These are phyloP conservation scores for Coemansia sp. DNA, from an alignment of 192 early-diverging fungal species.

Conservation along the genomic window DNA sequence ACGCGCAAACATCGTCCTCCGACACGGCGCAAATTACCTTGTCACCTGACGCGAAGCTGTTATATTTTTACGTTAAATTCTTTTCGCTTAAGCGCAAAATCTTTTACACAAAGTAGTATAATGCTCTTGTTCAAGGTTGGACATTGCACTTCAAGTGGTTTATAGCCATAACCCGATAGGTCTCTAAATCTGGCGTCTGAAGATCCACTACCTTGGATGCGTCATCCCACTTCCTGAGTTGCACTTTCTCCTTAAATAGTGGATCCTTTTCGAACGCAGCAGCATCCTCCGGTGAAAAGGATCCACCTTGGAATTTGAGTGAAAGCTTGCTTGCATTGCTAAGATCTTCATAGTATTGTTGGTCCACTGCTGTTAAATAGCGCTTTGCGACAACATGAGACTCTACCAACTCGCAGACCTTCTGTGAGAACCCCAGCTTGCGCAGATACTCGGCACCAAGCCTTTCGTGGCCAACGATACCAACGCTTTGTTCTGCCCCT, in stretches of 20 bases:
- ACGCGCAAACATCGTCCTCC: too few relatives aligned
- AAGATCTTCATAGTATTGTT: constrained; percentile 49
- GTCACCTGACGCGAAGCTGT: too few relatives aligned
- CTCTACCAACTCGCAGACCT: constrained; percentile 56
- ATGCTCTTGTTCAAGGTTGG: too few relatives aligned
- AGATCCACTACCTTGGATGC: constrained; percentile 49
- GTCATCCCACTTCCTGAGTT: constrained; percentile 60
- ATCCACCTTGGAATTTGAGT: constrained; percentile 57
- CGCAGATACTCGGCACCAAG: constrained; percentile 60
- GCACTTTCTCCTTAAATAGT: constrained; percentile 56
- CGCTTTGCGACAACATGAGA: constrained; percentile 60
- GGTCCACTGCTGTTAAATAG: constrained; percentile 57
- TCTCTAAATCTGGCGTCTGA: constrained; percentile 49
- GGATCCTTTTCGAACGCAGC: constrained; percentile 55
- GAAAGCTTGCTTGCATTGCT: constrained; percentile 58
- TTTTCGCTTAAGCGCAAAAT: too few relatives aligned
- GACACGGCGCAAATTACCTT: too few relatives aligned
- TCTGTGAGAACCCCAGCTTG: constrained; percentile 57
- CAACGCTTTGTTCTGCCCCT: constrained; percentile 14
- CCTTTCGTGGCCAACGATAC: constrained; percentile 57
- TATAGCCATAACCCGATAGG: constrained; percentile 48
- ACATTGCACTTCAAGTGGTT: constrained; percentile 20
- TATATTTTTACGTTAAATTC: too few relatives aligned
- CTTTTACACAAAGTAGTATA: too few relatives aligned
- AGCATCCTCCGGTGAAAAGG: constrained; percentile 47